Conservation (phyloP, 257 asterid species). For the Jacaranda mimosifolia region DNA sequence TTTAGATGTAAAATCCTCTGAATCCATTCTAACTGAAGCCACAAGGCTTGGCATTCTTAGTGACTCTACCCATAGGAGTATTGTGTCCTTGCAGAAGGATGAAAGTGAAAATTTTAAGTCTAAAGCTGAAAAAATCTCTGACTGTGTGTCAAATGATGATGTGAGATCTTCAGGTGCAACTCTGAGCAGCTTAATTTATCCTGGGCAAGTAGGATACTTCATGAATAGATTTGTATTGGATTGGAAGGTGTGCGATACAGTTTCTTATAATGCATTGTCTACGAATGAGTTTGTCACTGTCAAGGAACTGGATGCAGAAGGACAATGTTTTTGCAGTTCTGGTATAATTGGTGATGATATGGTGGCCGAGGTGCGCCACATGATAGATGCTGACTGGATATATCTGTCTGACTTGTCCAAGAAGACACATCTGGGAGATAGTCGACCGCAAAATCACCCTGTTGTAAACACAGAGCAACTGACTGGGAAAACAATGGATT, state of each 20-base stretch:
- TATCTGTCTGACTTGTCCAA: constrained; percentile 63
- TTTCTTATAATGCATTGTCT: constrained; percentile 23
- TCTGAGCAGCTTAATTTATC: constrained; percentile 45
- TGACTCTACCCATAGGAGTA: constrained; percentile 58
- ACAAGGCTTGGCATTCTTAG: constrained; percentile 66
- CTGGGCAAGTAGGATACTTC: constrained; percentile 71
- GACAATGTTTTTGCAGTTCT: constrained; percentile 47
- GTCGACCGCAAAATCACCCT: constrained; percentile 30
- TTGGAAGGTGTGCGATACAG: constrained; percentile 51
- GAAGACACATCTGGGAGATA: constrained; percentile 34
- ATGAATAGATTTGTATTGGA: constrained; percentile 77
- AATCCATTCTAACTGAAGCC: constrained; percentile 66
- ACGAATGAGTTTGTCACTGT: constrained; percentile 6
- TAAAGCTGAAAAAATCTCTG: constrained; percentile 43
- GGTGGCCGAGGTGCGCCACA: constrained; percentile 64
- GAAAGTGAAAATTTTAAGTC: constrained; percentile 65
- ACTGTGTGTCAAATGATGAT: constrained; percentile 40
- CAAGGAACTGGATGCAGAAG: constrained; percentile 35
- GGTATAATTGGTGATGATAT: constrained; percentile 46
- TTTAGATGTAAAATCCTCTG: constrained; percentile 57
- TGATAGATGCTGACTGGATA: constrained; percentile 85
- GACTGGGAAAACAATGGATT: constrained; percentile 37
- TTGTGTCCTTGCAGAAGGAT: constrained; percentile 64
- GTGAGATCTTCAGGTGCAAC: constrained; percentile 33
- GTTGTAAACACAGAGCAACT: constrained; percentile 17